Evolutionary conservation across 1,284 basidiomycete genomes (phyloP).

Genomic region (Coriolopsis trogii): DNA sequence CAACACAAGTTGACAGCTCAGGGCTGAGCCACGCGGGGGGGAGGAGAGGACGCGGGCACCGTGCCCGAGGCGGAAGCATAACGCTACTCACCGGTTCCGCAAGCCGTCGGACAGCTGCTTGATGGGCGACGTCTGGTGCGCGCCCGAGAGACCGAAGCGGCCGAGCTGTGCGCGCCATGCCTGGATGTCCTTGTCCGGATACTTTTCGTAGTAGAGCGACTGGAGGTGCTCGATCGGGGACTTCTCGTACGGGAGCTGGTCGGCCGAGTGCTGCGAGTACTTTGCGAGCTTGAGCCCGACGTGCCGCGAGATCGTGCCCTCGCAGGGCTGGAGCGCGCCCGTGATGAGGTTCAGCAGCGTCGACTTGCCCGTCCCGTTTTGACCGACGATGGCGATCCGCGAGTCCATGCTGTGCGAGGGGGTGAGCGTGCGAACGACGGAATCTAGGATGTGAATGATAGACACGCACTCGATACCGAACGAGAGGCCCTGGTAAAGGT

Average conservation of each 20-base stretch:
- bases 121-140: constrained; percentile 94
- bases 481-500: constrained; percentile 85
- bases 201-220: constrained; percentile 77
- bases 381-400: constrained; percentile 95
- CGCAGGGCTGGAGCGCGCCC: constrained; percentile 76
- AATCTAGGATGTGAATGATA: constrained; percentile 23
- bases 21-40: no score
- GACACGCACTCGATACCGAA: constrained; percentile 91
- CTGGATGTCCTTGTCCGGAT: constrained; percentile 92
- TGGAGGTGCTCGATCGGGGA: constrained; percentile 96
- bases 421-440: constrained; percentile 12
- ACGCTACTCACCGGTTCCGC: constrained; percentile 84
- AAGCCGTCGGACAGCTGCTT: constrained; percentile 94
- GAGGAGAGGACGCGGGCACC: no score
- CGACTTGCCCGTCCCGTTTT: constrained; percentile 98
- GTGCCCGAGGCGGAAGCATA: no score
- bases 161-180: constrained; percentile 96
- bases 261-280: constrained; percentile 98
- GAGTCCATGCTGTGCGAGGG: constrained; percentile 80
- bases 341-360: constrained; percentile 97
- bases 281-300: constrained; percentile 91
- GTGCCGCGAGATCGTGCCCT: constrained; percentile 91
- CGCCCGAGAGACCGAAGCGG: constrained; percentile 92
- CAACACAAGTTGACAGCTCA: no score
- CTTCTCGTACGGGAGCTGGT: constrained; percentile 96